Base-by-base conservation (phyloP, 805 yeast genomes). In the Zygosaccharomyces lentus region DNA sequence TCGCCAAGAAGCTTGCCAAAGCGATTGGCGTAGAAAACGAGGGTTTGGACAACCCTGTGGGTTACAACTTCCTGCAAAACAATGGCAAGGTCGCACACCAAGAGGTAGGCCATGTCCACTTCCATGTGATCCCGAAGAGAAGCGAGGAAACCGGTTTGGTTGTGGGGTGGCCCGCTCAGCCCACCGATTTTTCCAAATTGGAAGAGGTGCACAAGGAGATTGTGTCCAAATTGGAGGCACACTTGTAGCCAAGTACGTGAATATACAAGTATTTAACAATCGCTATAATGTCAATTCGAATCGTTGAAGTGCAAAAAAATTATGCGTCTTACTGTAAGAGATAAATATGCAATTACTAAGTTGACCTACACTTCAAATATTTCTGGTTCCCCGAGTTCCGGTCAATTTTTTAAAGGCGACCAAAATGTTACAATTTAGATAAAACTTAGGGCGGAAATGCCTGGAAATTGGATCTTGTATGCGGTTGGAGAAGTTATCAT, bases 71-170 rank as follows among this genome's bases (percentile, higher is more conserved):
- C 16, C 72, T 91, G 54, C 98, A 90, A 68, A 93, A 91, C 74
- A 93, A 91, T 57, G 98, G 98, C 41, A 71, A 87, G 63, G 82
- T 90, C 61, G 99, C 98, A 9, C 98, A 93, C 64, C 99, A 91
- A 71, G 84, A 77, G 46, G 98, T 93, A 47, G 93, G 86, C 56
- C 99, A 91, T 65, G 97, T 93, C 48, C 99, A 91, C 66, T 86
- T 93, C 77, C 99, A 91, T 66, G 79, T 91, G 66, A 91, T 91
- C 63, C 99, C 99, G 41, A 91, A 91, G 76, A 76, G 76, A 48
- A 82, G 81, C 57, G 71, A 67, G 1, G 75, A 76, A 34, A 73
- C 90, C 15, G 99, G 99, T 1, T 75, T 91, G 52, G 76, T 75
- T 29, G 88, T 91, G 26, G 96, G 93, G 23, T 93, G 99, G 98